Conservation (phyloP, 306 rosid species). For the Rosa lucieae region DNA sequence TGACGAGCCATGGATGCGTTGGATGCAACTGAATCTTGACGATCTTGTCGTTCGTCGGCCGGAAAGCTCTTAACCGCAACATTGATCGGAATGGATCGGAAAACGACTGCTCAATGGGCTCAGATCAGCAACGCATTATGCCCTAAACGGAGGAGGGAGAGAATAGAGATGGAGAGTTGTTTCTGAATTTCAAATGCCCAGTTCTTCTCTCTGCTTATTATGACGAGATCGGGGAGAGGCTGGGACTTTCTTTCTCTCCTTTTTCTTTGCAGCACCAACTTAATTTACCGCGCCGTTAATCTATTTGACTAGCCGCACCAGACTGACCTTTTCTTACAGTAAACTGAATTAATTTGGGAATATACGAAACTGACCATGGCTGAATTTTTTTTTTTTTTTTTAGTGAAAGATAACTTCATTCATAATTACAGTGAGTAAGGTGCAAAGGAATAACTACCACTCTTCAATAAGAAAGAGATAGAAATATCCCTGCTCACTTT, state of each 20-base stretch:
- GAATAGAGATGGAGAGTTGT: not conserved
- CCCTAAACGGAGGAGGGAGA: slow-evolving; percentile 7
- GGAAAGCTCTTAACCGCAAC: slow-evolving; percentile 83
- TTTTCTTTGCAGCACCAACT: not conserved
- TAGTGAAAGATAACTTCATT: too few relatives aligned
- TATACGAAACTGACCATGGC: too few relatives aligned
- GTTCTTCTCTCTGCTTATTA: slow-evolving; percentile 1
- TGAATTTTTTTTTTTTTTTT: too few relatives aligned
- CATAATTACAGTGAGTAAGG: too few relatives aligned
- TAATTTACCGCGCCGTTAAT: slow-evolving; percentile 5
- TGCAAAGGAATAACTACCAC: too few relatives aligned
- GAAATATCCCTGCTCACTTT: too few relatives aligned
- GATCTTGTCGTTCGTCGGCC: slow-evolving; percentile 85
- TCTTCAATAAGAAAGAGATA: too few relatives aligned
- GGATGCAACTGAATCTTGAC: slow-evolving; percentile 97
- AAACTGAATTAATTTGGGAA: not conserved
- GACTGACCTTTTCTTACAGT: not conserved
- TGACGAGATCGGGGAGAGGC: slow-evolving; percentile 4
- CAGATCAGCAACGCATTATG: slow-evolving; percentile 24
- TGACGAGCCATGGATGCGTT: slow-evolving; percentile 99
- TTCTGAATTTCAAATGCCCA: not conserved
- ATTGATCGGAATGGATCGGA: slow-evolving; percentile 29
- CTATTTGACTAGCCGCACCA: not conserved
- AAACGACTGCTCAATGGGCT: not conserved
- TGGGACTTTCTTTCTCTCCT: not conserved